Percentiles rank a stretch among this genome's conserved stretches.
phyloP scores from a whole-genome alignment of 441 rosid genomes.

The Eugenia klotzschiana region DNA sequence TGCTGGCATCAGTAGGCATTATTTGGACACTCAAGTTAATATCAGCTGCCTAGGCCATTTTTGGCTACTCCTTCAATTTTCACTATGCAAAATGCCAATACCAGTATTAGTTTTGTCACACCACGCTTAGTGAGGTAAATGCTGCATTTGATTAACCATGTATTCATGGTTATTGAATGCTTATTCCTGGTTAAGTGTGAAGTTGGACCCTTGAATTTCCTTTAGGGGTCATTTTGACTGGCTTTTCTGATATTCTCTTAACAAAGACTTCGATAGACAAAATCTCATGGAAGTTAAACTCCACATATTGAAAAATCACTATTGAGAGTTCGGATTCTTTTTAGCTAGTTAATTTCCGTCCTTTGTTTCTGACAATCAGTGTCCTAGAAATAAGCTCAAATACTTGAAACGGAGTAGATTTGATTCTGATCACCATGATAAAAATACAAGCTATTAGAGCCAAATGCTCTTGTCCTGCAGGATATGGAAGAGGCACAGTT shows the following conservation, averaged over 20 bases:
- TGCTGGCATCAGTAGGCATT: neutral
- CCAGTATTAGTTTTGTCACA: neutral
- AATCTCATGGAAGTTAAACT: neutral
- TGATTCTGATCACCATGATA: neutral
- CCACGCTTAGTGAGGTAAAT: neutral
- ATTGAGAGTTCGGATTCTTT: neutral
- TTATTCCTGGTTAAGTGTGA: neutral
- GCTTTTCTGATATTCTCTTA: neutral
- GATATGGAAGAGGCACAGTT: slow-evolving; percentile 50
- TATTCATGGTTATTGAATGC: neutral
- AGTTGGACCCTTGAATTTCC: neutral
- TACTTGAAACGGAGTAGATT: neutral
- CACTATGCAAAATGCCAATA: neutral
- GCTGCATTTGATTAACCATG: neutral
- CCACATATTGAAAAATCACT: neutral
- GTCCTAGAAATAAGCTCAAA: neutral
- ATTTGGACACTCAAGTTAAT: neutral
- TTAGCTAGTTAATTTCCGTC: neutral
- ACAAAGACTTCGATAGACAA: neutral
- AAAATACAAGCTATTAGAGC: neutral
- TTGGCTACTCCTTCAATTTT: neutral
- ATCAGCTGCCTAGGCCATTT: neutral
- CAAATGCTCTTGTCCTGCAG: slow-evolving; percentile 21
- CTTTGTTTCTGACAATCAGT: neutral
- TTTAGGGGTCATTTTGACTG: neutral